phyloP scores from a whole-genome alignment of 345 rosid genomes.

The Salix brachista region DNA sequence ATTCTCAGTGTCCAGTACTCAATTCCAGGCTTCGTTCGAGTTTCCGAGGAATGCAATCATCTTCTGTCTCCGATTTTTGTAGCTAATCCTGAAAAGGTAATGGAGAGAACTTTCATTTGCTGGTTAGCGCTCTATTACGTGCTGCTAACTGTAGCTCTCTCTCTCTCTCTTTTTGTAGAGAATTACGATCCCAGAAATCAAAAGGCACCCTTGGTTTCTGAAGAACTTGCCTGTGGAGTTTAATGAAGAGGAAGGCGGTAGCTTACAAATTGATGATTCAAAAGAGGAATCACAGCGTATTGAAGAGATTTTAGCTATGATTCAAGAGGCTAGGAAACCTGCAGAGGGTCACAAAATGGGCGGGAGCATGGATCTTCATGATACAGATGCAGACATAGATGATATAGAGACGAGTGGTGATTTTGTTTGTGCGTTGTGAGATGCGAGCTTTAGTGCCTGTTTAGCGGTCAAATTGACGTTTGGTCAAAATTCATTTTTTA shows the following conservation, averaged over 20 bases:
- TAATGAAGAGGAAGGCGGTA: slow-evolving; percentile 1
- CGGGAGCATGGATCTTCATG: slow-evolving; percentile 61
- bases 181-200: slow-evolving; percentile 23
- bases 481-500: no score
- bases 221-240: slow-evolving; percentile 17
- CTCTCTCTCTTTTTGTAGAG: slow-evolving; percentile 1
- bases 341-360: slow-evolving; percentile 7
- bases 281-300: slow-evolving; percentile 16
- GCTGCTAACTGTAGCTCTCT: no score
- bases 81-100: slow-evolving; percentile 76
- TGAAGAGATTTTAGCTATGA: slow-evolving; percentile 13
- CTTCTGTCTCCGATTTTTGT: slow-evolving; percentile 81
- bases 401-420: slow-evolving; percentile 65
- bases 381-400: slow-evolving; percentile 40
- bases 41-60: slow-evolving; percentile 68
- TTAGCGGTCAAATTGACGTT: no score
- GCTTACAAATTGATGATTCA: neutral
- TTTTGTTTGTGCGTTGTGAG: slow-evolving; percentile 71
- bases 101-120: neutral
- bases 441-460: neutral
- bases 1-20: slow-evolving; percentile 82
- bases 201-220: slow-evolving; percentile 24
- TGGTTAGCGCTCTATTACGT: neutral
- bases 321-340: slow-evolving; percentile 18
- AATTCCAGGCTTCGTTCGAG: slow-evolving; percentile 80